phyloP scores from a whole-genome alignment of 2,329 filamentous ascomycete genomes.

The Botryosphaeria agaves region DNA sequence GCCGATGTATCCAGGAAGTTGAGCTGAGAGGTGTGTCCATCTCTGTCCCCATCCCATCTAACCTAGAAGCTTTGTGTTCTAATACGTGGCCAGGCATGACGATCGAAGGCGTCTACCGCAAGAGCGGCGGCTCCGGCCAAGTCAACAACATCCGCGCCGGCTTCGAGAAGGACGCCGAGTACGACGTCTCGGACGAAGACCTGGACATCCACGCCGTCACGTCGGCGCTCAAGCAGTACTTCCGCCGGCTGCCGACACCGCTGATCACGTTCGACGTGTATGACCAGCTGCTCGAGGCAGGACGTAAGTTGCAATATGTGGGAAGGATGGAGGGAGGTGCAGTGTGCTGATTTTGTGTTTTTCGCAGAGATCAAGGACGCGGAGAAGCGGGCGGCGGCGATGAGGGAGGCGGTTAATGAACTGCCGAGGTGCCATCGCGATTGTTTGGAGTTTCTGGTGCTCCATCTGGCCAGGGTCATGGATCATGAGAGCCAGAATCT shows the following conservation, averaged over 20 bases:
- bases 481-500: slow-evolving; percentile 69
- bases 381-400: slow-evolving; percentile 49
- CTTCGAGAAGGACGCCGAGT: slow-evolving; percentile 73
- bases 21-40: slow-evolving; percentile 54
- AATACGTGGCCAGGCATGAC: slow-evolving; percentile 69
- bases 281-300: slow-evolving; percentile 70
- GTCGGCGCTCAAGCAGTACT: slow-evolving; percentile 92
- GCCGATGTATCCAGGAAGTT: slow-evolving; percentile 89
- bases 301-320: slow-evolving; percentile 34
- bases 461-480: slow-evolving; percentile 80
- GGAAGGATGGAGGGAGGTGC: slow-evolving; percentile 7
- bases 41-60: neutral
- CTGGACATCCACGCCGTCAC: slow-evolving; percentile 95
- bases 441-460: slow-evolving; percentile 82
- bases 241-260: slow-evolving; percentile 78
- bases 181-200: slow-evolving; percentile 82
- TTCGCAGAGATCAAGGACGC: slow-evolving; percentile 43
- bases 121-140: slow-evolving; percentile 84
- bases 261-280: slow-evolving; percentile 88
- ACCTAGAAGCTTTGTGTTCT: neutral
- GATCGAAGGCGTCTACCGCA: slow-evolving; percentile 92
- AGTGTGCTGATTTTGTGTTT: slow-evolving; percentile 8
- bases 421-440: slow-evolving; percentile 75
- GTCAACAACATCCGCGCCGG: slow-evolving; percentile 81
- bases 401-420: slow-evolving; percentile 57